phyloP scores from a whole-genome alignment of 129 eudicot genomes.

The Helichrysum umbraculigerum region DNA sequence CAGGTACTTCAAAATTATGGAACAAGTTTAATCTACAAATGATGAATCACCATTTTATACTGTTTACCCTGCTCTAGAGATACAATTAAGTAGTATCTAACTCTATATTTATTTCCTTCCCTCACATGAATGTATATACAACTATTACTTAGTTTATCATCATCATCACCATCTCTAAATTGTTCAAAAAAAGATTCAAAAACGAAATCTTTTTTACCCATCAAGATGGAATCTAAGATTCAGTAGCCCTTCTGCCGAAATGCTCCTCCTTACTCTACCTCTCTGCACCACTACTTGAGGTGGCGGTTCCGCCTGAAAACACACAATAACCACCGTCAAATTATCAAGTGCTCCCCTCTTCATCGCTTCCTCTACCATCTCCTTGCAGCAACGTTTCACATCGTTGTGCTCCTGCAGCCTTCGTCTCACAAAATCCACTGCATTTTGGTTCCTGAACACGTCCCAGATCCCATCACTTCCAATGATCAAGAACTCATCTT shows the following conservation, averaged over 20 bases:
- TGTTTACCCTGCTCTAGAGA: conserved; percentile 30
- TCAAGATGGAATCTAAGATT: conserved; percentile 71
- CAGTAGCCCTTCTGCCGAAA: conserved; percentile 89
- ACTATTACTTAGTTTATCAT: conserved; percentile 18
- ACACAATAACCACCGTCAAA: conserved; percentile 79
- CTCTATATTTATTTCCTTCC: conserved; percentile 13
- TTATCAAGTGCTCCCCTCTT: conserved; percentile 79
- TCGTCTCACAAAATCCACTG: conserved; percentile 82
- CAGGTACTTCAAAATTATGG: neutral
- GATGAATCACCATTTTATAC: conserved; percentile 24
- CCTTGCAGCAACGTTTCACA: conserved; percentile 68
- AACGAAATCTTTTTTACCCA: conserved; percentile 33
- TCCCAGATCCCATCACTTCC: conserved; percentile 98
- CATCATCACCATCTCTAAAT: conserved; percentile 29
- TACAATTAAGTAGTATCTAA: conserved; percentile 23
- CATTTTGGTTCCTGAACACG: conserved; percentile 84
- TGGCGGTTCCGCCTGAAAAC: conserved; percentile 83
- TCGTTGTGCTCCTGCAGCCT: conserved; percentile 78
- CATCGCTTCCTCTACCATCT: conserved; percentile 82
- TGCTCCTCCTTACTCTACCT: conserved; percentile 67
- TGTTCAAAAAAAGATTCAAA: neutral
- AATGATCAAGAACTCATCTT: conserved; percentile 87
- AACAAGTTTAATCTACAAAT: conserved; percentile 24
- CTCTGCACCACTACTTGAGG: conserved; percentile 56
- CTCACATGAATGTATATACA: conserved; percentile 41